Base-by-base conservation (phyloP, 2,329 filamentous ascomycete genomes). In the Claviceps sorghi region DNA sequence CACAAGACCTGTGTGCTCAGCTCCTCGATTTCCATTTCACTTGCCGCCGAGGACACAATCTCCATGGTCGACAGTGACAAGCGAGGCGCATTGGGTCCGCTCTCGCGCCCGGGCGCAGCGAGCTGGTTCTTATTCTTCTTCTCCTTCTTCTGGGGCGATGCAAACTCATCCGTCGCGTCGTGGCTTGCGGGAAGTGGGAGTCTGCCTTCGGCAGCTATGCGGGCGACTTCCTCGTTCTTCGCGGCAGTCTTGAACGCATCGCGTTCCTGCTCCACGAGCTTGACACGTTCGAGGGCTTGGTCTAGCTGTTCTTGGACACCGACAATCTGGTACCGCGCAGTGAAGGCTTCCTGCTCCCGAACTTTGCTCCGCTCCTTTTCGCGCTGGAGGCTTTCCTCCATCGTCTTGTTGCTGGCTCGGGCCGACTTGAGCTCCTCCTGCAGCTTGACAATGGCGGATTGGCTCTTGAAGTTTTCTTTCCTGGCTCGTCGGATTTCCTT, bases 391-490 rank as follows among this genome's bases (percentile, higher is more conserved):
- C 72, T 73, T 49, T 80, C 75, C 56, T 86, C 78, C 26, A 72
- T 68, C 8, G 74, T 69, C 57, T 78, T 80, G 49, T 75, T 67
- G n/a, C 70, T 68, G 29, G 68, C 67, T 45, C 81, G 76, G 50
- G 77, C 70, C 0, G 78, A 69, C 63, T 87, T 87, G 57, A 86
- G 73, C 60, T 88, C 83, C 59, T 87, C 84, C 62, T 87, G 83
- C n/a, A 84, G 64, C 62, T 86, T 86, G 59, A 87, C 78, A 34
- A 83, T 75, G 11, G 71, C 67, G 2, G 83, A 86, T 58, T 86
- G 82, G n/a, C 79, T 77, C 62, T 86, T 87, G 73, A 86, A 87
- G 2, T 80, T 81, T 59, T 88, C 84, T 59, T 88, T 88, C 49
- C 82, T 74, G 10, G 79, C 76, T 52, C 80, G 75, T 52, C 83